Evolutionary conservation across 2,329 filamentous ascomycete species (phyloP), one percentile per base, ranked within the genome.

Genomic region (Colletotrichum ledebouriae): DNA sequence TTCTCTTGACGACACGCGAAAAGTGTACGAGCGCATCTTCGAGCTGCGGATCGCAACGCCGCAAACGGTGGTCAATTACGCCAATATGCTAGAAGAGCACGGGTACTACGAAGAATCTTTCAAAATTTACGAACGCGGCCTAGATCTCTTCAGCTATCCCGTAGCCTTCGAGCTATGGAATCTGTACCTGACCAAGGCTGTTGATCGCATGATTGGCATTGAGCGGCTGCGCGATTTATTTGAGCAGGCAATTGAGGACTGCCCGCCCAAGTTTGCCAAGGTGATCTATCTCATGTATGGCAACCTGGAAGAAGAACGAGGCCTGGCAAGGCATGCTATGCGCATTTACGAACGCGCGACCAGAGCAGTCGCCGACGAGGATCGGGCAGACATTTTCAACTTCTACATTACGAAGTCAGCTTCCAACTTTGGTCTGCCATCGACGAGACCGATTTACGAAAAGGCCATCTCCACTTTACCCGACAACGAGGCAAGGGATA

Each of bases 131-230:
- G 96, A 99, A 80, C 90, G 96, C 69, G 96, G 96, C 2, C 85
- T 99, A 42, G 96, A 99, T 78, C 90, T 99, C n/a, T 99, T 99
- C 85, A 97, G 90, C 78, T 99, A 98, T 75, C 96, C 96, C 0
- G 95, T 98, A 17, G 96, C 96, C 15, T 99, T 99, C 78, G 96
- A 99, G 83, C 86, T 99, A 22, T 99, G 96, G 97, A 99, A 99
- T 74, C 82, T 99, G 9, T 99, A 99, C 79, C 88, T 99, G 63
- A 98, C 94, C 62, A 99, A 99, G 81, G 96, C 96, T 0, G 94
- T 98, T 22, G 94, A 98, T 77, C 92, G 96, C 65, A 96, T 97
- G 79, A 97, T 98, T 76, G 91, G 93, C 64, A 98, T 99, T 74
- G 96, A 99, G 78, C 88, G 96, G 58, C 84, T 99, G 25, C 90